Conservation (phyloP, 208 protist species). For the Leishmania lainsoni region DNA sequence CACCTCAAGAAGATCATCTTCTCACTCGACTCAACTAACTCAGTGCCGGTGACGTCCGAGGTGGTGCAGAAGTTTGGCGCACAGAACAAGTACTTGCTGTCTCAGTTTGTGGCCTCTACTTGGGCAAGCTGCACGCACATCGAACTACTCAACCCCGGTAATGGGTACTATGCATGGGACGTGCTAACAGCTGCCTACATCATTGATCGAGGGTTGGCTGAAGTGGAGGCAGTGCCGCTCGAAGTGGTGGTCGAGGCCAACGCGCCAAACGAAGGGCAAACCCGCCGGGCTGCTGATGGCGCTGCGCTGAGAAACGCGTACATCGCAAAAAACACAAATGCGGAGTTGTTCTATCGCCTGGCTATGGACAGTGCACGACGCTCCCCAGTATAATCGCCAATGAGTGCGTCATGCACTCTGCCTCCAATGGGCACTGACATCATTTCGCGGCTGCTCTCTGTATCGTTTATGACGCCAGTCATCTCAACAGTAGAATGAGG, state of each 20-base stretch:
- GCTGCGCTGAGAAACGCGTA: constrained; percentile 22
- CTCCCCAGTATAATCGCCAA: constrained; percentile 27
- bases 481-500: too few species aligned
- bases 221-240: constrained; percentile 52
- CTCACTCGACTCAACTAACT: constrained; percentile 86
- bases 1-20: constrained; percentile 66
- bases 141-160: constrained; percentile 57
- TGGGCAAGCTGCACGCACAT: constrained; percentile 86
- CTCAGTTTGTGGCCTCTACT: constrained; percentile 79
- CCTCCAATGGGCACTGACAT: background rate
- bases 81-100: constrained; percentile 82
- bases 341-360: constrained; percentile 70
- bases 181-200: constrained; percentile 84
- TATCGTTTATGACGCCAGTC: background rate
- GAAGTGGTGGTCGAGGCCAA: constrained; percentile 52
- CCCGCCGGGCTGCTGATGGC: constrained; percentile 20
- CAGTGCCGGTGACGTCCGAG: constrained; percentile 70
- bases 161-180: constrained; percentile 91
- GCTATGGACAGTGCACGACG: constrained; percentile 46
- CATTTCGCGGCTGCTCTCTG: background rate
- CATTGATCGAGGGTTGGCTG: constrained; percentile 55
- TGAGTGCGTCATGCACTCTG: background rate
- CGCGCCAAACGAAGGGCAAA: constrained; percentile 61
- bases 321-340: constrained; percentile 62
- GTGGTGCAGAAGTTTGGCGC: constrained; percentile 77